Evolutionary conservation across 495 filamentous ascomycete genomes (phyloP), one percentile per base, ranked within the genome.

Genomic region (Neurospora sp.): DNA sequence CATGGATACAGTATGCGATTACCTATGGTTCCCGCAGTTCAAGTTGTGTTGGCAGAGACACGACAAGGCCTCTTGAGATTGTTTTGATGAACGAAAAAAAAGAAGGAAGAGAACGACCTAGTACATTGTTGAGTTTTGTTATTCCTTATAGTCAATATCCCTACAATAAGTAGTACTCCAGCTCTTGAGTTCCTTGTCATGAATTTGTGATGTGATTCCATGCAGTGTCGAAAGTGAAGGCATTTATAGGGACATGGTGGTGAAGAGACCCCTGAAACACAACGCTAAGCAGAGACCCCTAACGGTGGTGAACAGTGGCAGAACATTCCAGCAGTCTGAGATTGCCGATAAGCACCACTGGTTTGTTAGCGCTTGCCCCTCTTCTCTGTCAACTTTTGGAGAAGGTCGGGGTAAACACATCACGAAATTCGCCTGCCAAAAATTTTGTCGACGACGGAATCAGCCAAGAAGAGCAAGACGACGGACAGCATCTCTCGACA

Each of bases 301-400:
- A 65, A 27, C 35, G 41, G 72, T 71, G 72, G 72, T 73, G 72
- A 71, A 16, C 22, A 48, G 35, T 20, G 72, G 72, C 72, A 73
- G 72, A 73, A 73, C 41, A 44, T n/a, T 65, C 27, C 53, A 65
- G 48, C 20, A 59, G 48, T 27, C 48, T 59, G 48, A 59, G 53
- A 65, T 65, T 65, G 53, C 53, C 53, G 53, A 65, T 65, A 65
- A 65, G 53, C 53, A 65, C 53, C 53, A 65, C 53, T 18, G 53
- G 27, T 35, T 65, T 35, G 53, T 27, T 61, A 35, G 53, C 22
- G 53, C 53, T 61, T 65, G 53, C 53, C 53, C 53, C 53, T 65
- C 53, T 9, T 35, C 22, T 61, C 2, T 61, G 5, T 6, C 35
- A 37, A 61, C 53, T 61, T 61, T 61, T 61, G 53, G 53, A 61